Evolutionary conservation across 345 rosid genomes (phyloP).

Genomic region (Corchorus capsularis): DNA sequence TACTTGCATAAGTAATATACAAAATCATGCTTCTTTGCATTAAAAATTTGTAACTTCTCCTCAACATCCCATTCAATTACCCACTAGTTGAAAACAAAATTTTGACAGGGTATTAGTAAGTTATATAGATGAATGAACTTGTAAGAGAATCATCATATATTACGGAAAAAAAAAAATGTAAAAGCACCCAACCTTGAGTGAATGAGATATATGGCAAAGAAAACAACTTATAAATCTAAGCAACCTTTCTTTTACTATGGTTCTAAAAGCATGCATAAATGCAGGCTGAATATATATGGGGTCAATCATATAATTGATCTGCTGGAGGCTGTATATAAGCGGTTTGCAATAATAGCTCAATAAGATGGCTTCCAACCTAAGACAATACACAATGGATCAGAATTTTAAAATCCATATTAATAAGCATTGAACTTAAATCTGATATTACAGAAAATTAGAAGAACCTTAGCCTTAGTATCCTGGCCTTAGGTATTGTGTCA

Average conservation of each 20-base stretch:
- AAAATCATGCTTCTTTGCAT: too few relatives aligned
- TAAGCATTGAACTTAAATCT: conserved; percentile 7
- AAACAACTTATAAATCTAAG: too few relatives aligned
- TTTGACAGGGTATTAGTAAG: too few relatives aligned
- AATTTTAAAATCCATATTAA: neutral
- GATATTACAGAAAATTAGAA: conserved; percentile 29
- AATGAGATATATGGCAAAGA: too few relatives aligned
- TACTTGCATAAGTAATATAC: too few relatives aligned
- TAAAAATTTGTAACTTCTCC: too few relatives aligned
- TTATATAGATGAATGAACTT: too few relatives aligned
- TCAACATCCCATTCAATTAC: too few relatives aligned
- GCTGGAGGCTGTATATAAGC: conserved; percentile 86
- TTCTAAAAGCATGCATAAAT: conserved; percentile 68
- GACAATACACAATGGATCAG: conserved; percentile 23
- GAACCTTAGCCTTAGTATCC: conserved; percentile 86
- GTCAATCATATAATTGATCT: conserved; percentile 59
- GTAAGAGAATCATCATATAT: too few relatives aligned
- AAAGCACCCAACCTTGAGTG: too few relatives aligned
- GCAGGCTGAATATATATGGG: conserved; percentile 93
- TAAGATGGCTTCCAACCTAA: conserved; percentile 93
- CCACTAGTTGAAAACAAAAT: too few relatives aligned
- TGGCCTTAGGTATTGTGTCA: conserved; percentile 69
- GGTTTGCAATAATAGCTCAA: conserved; percentile 75
- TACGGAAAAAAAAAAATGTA: too few relatives aligned
- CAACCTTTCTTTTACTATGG: conserved; percentile 47